phyloP scores from a whole-genome alignment of 805 yeast genomes.

The Cephaloascus fragrans region DNA sequence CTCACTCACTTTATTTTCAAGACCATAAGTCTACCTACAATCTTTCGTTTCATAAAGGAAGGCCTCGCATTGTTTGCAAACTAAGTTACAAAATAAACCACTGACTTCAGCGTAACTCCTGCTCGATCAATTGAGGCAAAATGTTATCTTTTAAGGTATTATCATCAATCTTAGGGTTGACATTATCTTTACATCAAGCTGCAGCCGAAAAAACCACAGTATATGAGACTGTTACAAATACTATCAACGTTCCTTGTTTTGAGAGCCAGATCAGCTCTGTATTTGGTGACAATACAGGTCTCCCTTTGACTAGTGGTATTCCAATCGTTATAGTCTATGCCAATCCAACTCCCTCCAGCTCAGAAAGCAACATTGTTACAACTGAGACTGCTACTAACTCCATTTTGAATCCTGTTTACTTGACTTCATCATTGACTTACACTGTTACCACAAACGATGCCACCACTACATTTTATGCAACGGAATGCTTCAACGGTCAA shows the following conservation, averaged over 20 bases:
- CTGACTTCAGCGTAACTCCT: too few species aligned
- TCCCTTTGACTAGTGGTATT: constrained; percentile 13
- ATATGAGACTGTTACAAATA: background rate
- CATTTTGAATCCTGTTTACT: too few species aligned
- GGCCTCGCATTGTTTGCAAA: too few species aligned
- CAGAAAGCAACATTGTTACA: background rate
- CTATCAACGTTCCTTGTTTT: background rate
- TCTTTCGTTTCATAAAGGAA: too few species aligned
- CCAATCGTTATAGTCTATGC: constrained; percentile 18
- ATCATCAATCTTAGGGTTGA: too few species aligned
- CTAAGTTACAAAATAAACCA: too few species aligned
- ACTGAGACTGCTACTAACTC: constrained; percentile 5
- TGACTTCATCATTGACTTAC: constrained; percentile 10
- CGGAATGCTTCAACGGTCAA: constrained; percentile 7
- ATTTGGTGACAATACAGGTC: background rate
- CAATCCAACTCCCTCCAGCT: constrained; percentile 1
- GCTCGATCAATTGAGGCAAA: too few species aligned
- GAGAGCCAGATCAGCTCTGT: background rate
- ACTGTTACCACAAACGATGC: constrained; percentile 11
- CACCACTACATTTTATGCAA: constrained; percentile 8
- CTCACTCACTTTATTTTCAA: too few species aligned
- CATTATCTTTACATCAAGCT: background rate
- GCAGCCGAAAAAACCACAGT: background rate
- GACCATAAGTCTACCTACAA: too few species aligned
- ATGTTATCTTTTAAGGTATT: background rate